phyloP scores from a whole-genome alignment of 1,139 yeast species.

The Tardiomyces digboiensis region DNA sequence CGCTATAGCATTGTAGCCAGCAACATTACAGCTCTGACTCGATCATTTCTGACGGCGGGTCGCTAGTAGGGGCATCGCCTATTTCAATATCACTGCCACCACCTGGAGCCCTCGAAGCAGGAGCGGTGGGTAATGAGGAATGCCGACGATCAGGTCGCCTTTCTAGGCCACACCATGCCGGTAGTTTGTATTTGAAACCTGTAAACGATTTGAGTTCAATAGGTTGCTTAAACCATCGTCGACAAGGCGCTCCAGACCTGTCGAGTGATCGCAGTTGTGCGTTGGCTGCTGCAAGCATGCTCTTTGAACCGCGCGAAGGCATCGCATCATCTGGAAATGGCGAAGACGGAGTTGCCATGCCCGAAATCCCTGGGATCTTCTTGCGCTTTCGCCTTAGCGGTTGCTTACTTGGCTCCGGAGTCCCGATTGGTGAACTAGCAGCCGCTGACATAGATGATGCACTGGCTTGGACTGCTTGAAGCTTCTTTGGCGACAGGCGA shows the following conservation, averaged over 20 bases:
- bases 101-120: neutral
- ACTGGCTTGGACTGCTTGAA: neutral
- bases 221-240: conserved; percentile 43
- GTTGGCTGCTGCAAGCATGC: conserved; percentile 5
- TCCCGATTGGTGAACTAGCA: neutral
- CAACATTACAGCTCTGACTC: neutral
- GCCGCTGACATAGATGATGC: neutral
- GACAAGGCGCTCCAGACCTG: conserved; percentile 32
- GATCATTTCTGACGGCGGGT: neutral
- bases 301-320: neutral
- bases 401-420: neutral
- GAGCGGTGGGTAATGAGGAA: neutral
- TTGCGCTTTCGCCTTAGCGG: neutral
- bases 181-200: conserved; percentile 42
- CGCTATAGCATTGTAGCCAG: too few relatives aligned
- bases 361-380: neutral
- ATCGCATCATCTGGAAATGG: neutral
- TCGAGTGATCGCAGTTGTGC: conserved; percentile 31
- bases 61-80: neutral
- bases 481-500: neutral
- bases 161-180: conserved; percentile 31
- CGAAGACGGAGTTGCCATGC: neutral
- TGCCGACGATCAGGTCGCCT: neutral
- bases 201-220: conserved; percentile 47
- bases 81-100: neutral